These are phyloP conservation scores for Chamaecrista fasciculata DNA, from an alignment of 306 rosid species.

Conservation along the genomic window DNA sequence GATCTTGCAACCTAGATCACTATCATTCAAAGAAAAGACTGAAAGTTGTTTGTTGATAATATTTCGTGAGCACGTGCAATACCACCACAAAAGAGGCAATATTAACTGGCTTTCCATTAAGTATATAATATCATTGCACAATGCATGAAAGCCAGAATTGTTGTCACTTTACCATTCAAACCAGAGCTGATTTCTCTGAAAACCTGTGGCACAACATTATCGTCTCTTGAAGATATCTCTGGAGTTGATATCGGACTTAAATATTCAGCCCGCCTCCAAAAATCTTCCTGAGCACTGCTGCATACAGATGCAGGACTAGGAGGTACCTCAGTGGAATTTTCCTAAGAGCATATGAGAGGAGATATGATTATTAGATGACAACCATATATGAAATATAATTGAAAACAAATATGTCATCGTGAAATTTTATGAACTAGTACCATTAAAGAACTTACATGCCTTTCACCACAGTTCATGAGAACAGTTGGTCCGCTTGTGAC, in stretches of 20 bases:
- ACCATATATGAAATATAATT: constrained; percentile 22
- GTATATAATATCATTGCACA: constrained; percentile 18
- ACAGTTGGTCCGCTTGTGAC: constrained; percentile 89
- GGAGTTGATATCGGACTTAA: constrained; percentile 81
- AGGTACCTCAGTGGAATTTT: constrained; percentile 96
- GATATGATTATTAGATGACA: constrained; percentile 28
- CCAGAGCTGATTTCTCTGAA: constrained; percentile 86
- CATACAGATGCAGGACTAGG: constrained; percentile 98
- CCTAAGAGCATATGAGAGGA: constrained; percentile 49
- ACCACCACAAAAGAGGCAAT: constrained; percentile 4
- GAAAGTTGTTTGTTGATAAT: not conserved
- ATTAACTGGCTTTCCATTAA: constrained; percentile 5
- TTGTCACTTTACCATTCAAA: constrained; percentile 56
- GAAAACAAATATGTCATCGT: constrained; percentile 10
- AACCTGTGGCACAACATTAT: constrained; percentile 54
- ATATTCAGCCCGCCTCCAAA: constrained; percentile 68
- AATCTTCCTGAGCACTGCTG: constrained; percentile 87
- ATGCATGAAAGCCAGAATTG: constrained; percentile 24
- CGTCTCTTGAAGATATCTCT: constrained; percentile 67
- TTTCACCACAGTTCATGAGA: constrained; percentile 57
- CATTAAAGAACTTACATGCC: constrained; percentile 61
- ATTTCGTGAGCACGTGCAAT: constrained; percentile 11
- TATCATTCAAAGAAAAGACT: not conserved
- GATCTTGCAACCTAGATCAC: constrained; percentile 21
- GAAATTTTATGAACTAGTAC: not conserved